These are phyloP conservation scores for Cryptosporidium xiaoi DNA, from an alignment of 169 alveolate species.

Conservation along the genomic window DNA sequence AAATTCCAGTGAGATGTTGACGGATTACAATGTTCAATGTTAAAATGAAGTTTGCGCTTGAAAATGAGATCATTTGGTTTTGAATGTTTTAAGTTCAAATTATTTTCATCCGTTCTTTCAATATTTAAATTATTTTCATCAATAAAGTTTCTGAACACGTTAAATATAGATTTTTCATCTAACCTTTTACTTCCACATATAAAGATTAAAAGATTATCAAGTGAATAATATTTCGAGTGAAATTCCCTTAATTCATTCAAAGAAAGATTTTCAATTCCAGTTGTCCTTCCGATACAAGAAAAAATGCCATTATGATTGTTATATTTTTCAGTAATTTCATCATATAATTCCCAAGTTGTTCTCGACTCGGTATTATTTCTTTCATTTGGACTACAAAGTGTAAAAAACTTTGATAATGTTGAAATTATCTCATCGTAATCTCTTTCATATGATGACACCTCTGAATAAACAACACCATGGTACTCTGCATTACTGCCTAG, in stretches of 20 bases:
- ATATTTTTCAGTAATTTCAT: constrained; percentile 33
- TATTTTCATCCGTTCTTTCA: background rate
- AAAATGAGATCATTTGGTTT: background rate
- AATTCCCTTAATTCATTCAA: constrained; percentile 31
- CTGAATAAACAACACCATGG: constrained; percentile 73
- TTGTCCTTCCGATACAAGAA: constrained; percentile 55
- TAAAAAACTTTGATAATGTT: constrained; percentile 20
- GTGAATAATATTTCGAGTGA: constrained; percentile 32
- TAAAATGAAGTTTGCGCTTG: background rate
- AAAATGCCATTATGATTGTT: constrained; percentile 2
- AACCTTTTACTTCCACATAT: constrained; percentile 16
- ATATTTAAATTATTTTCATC: background rate
- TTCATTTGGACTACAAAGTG: background rate
- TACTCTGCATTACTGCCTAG: constrained; percentile 47
- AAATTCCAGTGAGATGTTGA: constrained; percentile 9
- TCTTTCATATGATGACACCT: constrained; percentile 36
- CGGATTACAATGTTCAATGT: background rate
- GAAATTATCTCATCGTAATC: constrained; percentile 34
- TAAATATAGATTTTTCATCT: constrained; percentile 19
- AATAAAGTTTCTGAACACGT: constrained; percentile 1
- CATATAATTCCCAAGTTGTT: constrained; percentile 47
- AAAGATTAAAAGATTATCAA: constrained; percentile 27
- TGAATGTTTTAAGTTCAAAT: background rate
- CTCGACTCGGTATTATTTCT: background rate
- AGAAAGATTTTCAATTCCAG: constrained; percentile 8